A percentile compares a stretch with the other conserved stretches of the same genome.
Conservation (phyloP, 1,284 basidiomycete species). For the Microstroma glucosiphilum region DNA sequence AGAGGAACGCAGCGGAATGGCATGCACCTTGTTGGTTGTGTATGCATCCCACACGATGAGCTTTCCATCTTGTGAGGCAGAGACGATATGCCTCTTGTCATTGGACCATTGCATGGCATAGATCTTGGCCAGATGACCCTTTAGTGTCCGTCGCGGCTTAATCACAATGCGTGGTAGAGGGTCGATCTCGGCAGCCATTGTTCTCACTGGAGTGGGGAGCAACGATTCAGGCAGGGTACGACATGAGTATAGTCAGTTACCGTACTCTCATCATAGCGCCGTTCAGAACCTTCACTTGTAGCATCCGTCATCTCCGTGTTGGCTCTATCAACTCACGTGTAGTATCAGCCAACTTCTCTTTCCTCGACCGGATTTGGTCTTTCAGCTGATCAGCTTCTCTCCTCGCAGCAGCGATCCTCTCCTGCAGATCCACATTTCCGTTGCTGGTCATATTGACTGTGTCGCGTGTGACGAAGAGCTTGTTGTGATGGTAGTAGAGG, state of each 20-base stretch:
- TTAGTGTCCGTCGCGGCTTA: constrained; percentile 86
- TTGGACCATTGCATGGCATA: constrained; percentile 99
- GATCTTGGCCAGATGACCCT: constrained; percentile 97
- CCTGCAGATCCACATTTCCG: constrained; percentile 48
- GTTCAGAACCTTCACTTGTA: too few relatives aligned
- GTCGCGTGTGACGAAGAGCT: too few relatives aligned
- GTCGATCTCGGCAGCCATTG: constrained; percentile 93
- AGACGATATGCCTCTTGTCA: constrained; percentile 92
- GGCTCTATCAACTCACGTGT: constrained; percentile 64
- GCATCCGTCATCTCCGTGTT: constrained; percentile 7
- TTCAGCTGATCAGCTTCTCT: constrained; percentile 92
- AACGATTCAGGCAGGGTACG: too few relatives aligned
- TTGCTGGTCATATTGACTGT: neutral
- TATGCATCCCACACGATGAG: constrained; percentile 99
- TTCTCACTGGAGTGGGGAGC: constrained; percentile 61
- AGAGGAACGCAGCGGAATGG: constrained; percentile 89
- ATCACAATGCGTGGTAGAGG: constrained; percentile 90
- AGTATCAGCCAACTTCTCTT: constrained; percentile 91
- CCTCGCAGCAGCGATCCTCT: constrained; percentile 80
- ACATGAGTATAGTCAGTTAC: too few relatives aligned
- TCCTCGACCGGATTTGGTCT: constrained; percentile 91
- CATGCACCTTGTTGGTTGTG: constrained; percentile 98
- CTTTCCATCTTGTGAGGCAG: constrained; percentile 97
- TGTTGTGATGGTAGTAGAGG: too few relatives aligned
- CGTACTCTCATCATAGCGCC: too few relatives aligned